These are phyloP conservation scores for Clitopilus hobsonii DNA, from an alignment of 768 basidiomycete genomes.

Conservation along the genomic window DNA sequence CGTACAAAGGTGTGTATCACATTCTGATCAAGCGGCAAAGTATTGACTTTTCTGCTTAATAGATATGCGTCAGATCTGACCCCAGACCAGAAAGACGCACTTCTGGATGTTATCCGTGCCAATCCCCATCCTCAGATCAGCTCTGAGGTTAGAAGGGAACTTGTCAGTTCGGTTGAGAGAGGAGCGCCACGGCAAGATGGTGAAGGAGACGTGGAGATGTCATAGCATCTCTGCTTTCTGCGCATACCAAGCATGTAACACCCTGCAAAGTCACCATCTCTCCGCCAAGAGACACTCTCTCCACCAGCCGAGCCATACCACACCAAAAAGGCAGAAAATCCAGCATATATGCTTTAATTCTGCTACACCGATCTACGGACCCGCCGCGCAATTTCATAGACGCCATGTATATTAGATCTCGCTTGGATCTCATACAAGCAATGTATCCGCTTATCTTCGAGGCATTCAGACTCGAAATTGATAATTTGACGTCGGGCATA, in stretches of 20 bases:
- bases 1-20: conserved; percentile 66
- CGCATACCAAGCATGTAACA: too few species aligned
- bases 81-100: conserved; percentile 94
- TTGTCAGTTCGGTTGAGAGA: conserved; percentile 81
- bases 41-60: conserved; percentile 2
- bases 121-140: conserved; percentile 87
- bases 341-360: neutral
- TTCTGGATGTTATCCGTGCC: conserved; percentile 87
- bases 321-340: neutral
- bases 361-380: neutral
- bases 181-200: conserved; percentile 69
- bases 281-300: too few species aligned
- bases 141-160: conserved; percentile 84
- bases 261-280: too few species aligned
- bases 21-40: conserved; percentile 1
- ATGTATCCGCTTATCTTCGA: neutral
- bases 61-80: conserved; percentile 95
- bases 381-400: neutral
- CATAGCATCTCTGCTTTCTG: conserved; percentile 24
- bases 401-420: neutral
- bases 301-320: neutral
- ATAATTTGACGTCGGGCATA: neutral
- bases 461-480: neutral
- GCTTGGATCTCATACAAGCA: too few species aligned
- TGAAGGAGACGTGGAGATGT: conserved; percentile 67